Base-by-base conservation (phyloP, 2,329 filamentous ascomycete genomes). In the Talaromyces funiculosus region DNA sequence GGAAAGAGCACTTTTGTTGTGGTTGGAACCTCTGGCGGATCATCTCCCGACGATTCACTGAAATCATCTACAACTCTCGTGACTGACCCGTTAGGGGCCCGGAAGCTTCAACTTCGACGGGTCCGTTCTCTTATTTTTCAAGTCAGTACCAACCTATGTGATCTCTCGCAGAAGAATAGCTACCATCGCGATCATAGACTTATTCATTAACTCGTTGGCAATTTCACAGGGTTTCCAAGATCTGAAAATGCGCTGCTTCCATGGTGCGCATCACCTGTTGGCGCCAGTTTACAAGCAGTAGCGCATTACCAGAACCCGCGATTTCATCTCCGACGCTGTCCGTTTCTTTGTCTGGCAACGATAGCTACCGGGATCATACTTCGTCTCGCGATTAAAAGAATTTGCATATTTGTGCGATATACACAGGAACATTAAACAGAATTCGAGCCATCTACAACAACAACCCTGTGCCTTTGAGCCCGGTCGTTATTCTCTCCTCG, bases 241-340 rank as follows among this genome's bases (percentile, higher is more conserved):
- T 37, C 53, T 42, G 58, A 63, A 63, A 51, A 63, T 63, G 63
- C 58, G 63, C 61, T 58, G 49, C 61, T 63, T 57, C 31, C 61
- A 43, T 45, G 45, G 37, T 63, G 62, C 57, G 53, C 61, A 57
- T 57, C 29, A 56, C 57, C 59, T 40, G 24, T 59, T 54, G 62
- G 57, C 56, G 59, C 57, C 62, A 60, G 47, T 57, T 56, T 57
- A 40, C 60, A 56, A 57, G 53, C 54, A 64, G 61, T 49, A 45
- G 29, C 57, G 31, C 31, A 26, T 33, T 24, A 42, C 33, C 33
- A 37, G 20, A 56, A 26, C 51, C 60, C 60, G 43, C 53, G 42
- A 53, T 51, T 38, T 45, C 60, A 31, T 49, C 51, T 55, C 60
- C 60, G 33, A 40, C 45, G 29, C 60, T 31, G 45, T 51, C 59